phyloP scores from a whole-genome alignment of 805 yeast species.

The Cyberlindnera japonica region DNA sequence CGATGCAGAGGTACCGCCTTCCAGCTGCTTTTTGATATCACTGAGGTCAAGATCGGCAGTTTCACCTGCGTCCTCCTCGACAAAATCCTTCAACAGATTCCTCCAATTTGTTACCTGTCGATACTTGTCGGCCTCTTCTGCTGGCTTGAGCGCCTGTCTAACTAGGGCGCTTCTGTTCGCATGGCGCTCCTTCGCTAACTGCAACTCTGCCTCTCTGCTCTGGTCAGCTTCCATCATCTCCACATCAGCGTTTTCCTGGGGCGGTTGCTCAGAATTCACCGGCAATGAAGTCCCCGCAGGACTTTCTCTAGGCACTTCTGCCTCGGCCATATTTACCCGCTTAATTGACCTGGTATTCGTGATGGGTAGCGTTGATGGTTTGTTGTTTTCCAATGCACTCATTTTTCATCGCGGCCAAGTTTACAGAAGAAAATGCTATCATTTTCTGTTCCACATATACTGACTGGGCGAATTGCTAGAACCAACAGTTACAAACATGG shows the following conservation, averaged over 20 bases:
- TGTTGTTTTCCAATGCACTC: background rate
- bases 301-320: background rate
- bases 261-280: background rate
- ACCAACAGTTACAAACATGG: too few relatives aligned
- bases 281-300: too few relatives aligned
- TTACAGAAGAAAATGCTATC: too few relatives aligned
- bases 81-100: conserved; percentile 1
- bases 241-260: conserved; percentile 6
- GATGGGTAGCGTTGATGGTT: background rate
- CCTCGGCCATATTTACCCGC: background rate
- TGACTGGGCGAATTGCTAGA: too few relatives aligned
- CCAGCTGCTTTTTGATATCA: conserved; percentile 5
- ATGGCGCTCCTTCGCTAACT: conserved; percentile 1
- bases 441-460: too few relatives aligned
- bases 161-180: conserved; percentile 4
- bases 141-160: background rate
- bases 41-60: background rate
- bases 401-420: background rate
- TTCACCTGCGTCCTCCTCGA: conserved; percentile 1
- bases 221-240: conserved; percentile 10
- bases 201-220: background rate
- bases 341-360: background rate
- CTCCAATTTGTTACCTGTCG: conserved; percentile 3
- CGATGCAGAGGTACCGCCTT: conserved; percentile 1
- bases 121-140: background rate